These are phyloP conservation scores for Saccharomyces pastorianus DNA, from an alignment of 1,139 yeast species.

Conservation along the genomic window DNA sequence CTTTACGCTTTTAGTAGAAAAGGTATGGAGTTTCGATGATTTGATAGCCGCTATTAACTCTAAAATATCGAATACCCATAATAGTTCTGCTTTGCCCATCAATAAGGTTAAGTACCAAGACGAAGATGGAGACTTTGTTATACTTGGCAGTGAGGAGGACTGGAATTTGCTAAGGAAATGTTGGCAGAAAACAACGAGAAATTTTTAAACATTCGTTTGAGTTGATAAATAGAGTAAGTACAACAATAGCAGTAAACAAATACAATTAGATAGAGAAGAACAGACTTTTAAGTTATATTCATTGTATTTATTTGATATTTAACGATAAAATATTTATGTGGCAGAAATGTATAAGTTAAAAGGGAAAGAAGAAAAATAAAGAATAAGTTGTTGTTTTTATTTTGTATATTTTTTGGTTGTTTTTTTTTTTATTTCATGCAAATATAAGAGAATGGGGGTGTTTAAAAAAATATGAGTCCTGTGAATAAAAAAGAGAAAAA, in stretches of 20 bases:
- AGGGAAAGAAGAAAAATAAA: not conserved
- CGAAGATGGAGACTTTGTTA: slow-evolving; percentile 92
- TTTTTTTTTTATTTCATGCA: not conserved
- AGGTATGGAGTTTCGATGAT: slow-evolving; percentile 30
- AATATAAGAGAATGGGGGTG: not conserved
- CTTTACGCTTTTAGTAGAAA: slow-evolving; percentile 23
- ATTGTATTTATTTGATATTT: not conserved
- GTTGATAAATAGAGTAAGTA: slow-evolving; percentile 6
- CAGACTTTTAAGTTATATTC: not conserved
- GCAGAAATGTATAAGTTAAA: too few species aligned
- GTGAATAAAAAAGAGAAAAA: not conserved
- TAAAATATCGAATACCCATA: slow-evolving; percentile 23
- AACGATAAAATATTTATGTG: not conserved
- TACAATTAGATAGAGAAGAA: not conserved
- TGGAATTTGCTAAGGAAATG: slow-evolving; percentile 40
- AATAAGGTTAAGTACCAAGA: slow-evolving; percentile 71
- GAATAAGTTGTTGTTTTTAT: not conserved
- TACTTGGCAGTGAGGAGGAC: slow-evolving; percentile 79
- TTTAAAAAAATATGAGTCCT: not conserved
- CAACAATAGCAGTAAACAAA: not conserved
- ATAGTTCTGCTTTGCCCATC: slow-evolving; percentile 33
- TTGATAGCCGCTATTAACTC: slow-evolving; percentile 31
- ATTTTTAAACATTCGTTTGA: slow-evolving; percentile 35
- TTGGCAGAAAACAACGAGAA: slow-evolving; percentile 34
- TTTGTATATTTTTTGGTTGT: not conserved